phyloP scores from a whole-genome alignment of 2,329 filamentous ascomycete species.

The Aspergillus tamarii region DNA sequence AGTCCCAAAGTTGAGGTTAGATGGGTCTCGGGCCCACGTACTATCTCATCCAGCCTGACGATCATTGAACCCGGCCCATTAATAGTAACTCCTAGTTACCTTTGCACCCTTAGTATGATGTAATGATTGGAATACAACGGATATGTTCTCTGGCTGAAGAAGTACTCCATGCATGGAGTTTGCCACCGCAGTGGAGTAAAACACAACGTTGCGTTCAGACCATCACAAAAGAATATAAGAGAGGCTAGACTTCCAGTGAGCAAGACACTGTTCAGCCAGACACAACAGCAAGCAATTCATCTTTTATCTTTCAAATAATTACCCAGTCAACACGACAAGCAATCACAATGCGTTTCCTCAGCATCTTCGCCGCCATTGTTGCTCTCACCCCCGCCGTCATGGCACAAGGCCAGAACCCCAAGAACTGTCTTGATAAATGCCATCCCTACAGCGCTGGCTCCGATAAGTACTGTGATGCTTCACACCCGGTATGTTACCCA shows the following conservation, averaged over 20 bases:
- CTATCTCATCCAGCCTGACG: background rate
- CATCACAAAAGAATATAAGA: background rate
- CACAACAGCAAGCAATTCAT: background rate
- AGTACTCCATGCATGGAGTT: background rate
- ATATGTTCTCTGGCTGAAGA: background rate
- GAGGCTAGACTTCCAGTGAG: background rate
- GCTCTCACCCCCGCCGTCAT: background rate
- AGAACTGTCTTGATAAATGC: background rate
- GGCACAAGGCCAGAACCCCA: background rate
- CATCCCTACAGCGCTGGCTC: background rate
- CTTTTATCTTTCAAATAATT: background rate
- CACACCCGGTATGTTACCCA: background rate
- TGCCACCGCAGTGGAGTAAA: background rate
- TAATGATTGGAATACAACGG: background rate
- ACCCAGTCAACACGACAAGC: background rate
- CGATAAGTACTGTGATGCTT: background rate
- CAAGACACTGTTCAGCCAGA: background rate
- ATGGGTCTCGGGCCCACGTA: background rate
- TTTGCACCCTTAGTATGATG: background rate
- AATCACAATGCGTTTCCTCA: background rate
- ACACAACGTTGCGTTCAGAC: background rate
- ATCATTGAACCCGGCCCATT: background rate
- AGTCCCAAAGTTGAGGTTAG: background rate
- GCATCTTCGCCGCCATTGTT: background rate
- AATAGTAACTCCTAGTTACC: background rate